Percentiles rank a stretch among this genome's conserved stretches.
These are phyloP conservation scores for Neofusicoccum kwambonambiense DNA, from an alignment of 2,329 filamentous ascomycete genomes.

Conservation along the genomic window DNA sequence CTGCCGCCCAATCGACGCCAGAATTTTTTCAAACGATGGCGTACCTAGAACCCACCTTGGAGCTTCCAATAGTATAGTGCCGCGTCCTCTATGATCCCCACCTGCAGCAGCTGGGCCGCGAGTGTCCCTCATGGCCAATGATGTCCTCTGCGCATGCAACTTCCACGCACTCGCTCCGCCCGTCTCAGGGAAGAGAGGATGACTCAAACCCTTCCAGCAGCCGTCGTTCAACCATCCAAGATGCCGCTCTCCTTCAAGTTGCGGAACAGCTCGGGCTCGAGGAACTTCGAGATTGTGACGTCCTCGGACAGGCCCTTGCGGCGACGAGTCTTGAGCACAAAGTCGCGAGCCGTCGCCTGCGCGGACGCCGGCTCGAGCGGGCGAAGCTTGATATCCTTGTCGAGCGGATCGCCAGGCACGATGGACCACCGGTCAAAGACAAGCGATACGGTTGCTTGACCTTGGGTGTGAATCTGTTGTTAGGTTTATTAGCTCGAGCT, in stretches of 20 bases:
- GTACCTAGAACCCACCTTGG: background rate
- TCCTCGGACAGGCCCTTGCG: constrained; percentile 95
- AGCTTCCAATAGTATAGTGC: background rate
- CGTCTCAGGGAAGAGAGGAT: background rate
- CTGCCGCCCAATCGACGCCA: background rate
- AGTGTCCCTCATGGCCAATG: background rate
- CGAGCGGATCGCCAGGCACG: constrained; percentile 91
- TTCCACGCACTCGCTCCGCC: background rate
- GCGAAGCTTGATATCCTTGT: constrained; percentile 76
- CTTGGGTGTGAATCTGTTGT: constrained; percentile 78
- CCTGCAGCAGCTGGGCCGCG: background rate
- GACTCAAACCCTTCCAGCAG: background rate
- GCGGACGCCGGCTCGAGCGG: constrained; percentile 85
- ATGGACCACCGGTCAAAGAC: constrained; percentile 97
- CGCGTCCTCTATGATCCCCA: background rate
- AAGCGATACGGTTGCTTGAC: constrained; percentile 82
- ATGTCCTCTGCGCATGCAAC: background rate
- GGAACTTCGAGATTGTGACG: constrained; percentile 90
- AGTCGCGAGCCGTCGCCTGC: constrained; percentile 89
- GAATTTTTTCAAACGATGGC: background rate
- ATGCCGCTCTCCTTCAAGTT: constrained; percentile 86
- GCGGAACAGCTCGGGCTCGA: constrained; percentile 91
- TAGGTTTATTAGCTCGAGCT: background rate
- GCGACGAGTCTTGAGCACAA: constrained; percentile 91
- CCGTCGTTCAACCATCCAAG: constrained; percentile 52